Percentiles rank a stretch among this genome's conserved stretches.
Conservation (phyloP, 129 eudicot species). For the Chrysanthemum lavandulifolium region DNA sequence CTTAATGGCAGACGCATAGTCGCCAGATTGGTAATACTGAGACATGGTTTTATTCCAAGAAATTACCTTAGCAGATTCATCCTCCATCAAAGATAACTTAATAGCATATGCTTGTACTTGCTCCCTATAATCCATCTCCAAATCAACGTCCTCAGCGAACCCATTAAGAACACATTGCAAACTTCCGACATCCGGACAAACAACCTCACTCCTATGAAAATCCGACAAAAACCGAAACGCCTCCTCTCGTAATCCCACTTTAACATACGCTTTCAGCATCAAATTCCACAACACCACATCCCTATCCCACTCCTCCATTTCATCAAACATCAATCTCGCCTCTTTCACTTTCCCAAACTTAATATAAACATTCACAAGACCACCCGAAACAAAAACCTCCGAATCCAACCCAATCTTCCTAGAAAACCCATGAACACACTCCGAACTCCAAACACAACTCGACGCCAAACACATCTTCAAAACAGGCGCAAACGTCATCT, state of each 20-base stretch:
- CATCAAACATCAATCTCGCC: constrained; percentile 38
- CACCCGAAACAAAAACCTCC: constrained; percentile 43
- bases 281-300: constrained; percentile 48
- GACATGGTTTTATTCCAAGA: constrained; percentile 47
- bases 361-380: constrained; percentile 48
- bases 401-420: constrained; percentile 35
- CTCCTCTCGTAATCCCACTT: constrained; percentile 15
- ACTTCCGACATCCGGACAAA: constrained; percentile 25
- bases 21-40: constrained; percentile 32
- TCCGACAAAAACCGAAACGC: constrained; percentile 27
- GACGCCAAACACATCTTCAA: constrained; percentile 41
- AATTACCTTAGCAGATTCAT: constrained; percentile 13
- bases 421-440: constrained; percentile 43
- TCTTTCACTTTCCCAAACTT: constrained; percentile 28
- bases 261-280: constrained; percentile 38
- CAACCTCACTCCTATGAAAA: constrained; percentile 39
- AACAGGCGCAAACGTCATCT: constrained; percentile 42
- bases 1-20: constrained; percentile 27
- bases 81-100: constrained; percentile 33
- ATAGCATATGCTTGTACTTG: constrained; percentile 39
- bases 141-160: constrained; percentile 26
- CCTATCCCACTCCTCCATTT: constrained; percentile 27
- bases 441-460: constrained; percentile 32
- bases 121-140: constrained; percentile 13
- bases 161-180: constrained; percentile 33